Conservation (phyloP, 208 protist genomes). For the Porcisia hertigi region DNA sequence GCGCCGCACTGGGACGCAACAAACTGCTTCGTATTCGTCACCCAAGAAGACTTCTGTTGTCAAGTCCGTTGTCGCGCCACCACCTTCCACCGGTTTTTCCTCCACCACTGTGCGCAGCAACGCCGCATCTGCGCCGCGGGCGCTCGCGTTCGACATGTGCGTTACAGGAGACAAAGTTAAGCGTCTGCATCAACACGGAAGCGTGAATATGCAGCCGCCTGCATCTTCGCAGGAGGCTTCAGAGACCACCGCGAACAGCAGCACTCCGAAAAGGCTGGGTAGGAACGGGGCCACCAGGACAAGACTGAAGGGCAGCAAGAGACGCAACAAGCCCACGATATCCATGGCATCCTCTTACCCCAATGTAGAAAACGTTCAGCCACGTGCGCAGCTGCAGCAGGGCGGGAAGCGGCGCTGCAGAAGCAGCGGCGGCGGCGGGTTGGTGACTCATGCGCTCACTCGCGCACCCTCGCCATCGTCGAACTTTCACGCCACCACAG, state of each 20-base stretch:
- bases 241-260: constrained; percentile 1
- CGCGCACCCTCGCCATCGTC: neutral
- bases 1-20: neutral
- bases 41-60: neutral
- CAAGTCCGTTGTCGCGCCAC: neutral
- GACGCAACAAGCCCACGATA: neutral
- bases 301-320: neutral
- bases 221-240: neutral
- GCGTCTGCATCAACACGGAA: neutral
- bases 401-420: neutral
- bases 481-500: neutral
- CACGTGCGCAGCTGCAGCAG: neutral
- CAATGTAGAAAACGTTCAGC: neutral
- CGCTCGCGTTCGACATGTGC: neutral
- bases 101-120: constrained; percentile 31
- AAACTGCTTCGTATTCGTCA: neutral
- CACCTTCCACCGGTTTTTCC: neutral
- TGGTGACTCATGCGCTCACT: neutral
- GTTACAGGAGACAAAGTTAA: neutral
- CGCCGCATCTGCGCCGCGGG: constrained; percentile 25
- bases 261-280: neutral
- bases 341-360: neutral
- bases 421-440: neutral
- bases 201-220: neutral
- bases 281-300: neutral